Percentiles rank a stretch among this genome's conserved stretches.
Conservation (phyloP, 139 green algal species). For the Penium margaritaceum region DNA sequence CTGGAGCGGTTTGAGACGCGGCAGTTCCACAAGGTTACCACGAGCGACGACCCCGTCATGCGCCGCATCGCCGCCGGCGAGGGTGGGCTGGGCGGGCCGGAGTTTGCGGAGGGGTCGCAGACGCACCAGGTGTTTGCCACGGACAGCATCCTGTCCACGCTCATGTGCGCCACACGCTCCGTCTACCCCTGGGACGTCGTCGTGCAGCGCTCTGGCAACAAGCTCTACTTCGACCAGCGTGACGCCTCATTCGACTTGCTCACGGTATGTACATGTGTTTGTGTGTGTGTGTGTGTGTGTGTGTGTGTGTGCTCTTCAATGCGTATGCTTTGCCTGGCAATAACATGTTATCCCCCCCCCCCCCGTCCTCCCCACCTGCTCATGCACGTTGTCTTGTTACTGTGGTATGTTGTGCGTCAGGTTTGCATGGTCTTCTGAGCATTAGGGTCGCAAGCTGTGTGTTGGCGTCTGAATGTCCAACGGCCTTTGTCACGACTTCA, state of each 20-base stretch:
- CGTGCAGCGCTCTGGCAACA: slow-evolving; percentile 57
- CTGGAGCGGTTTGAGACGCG: slow-evolving; percentile 63
- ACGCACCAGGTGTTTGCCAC: slow-evolving; percentile 79
- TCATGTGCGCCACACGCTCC: slow-evolving; percentile 85
- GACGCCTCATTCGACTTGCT: slow-evolving; percentile 73
- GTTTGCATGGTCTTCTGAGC: no score
- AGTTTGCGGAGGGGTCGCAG: slow-evolving; percentile 57
- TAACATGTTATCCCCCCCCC: no score
- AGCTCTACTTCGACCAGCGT: slow-evolving; percentile 84
- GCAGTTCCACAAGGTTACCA: slow-evolving; percentile 70
- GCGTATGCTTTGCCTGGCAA: no score
- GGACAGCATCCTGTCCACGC: slow-evolving; percentile 77
- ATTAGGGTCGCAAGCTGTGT: no score
- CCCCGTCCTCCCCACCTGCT: no score
- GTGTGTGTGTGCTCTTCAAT: no score
- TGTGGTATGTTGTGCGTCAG: no score
- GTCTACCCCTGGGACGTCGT: slow-evolving; percentile 90
- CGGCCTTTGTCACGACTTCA: no score
- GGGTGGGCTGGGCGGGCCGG: slow-evolving; percentile 9
- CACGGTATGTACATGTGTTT: slow-evolving; percentile 63
- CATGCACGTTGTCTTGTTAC: no score
- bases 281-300: no score
- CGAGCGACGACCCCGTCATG: slow-evolving; percentile 84
- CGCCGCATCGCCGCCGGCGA: slow-evolving; percentile 11
- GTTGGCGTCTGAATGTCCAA: no score